Evolutionary conservation across 2,329 filamentous ascomycete species (phyloP).

Genomic region (Tolypocladium inflatum): DNA sequence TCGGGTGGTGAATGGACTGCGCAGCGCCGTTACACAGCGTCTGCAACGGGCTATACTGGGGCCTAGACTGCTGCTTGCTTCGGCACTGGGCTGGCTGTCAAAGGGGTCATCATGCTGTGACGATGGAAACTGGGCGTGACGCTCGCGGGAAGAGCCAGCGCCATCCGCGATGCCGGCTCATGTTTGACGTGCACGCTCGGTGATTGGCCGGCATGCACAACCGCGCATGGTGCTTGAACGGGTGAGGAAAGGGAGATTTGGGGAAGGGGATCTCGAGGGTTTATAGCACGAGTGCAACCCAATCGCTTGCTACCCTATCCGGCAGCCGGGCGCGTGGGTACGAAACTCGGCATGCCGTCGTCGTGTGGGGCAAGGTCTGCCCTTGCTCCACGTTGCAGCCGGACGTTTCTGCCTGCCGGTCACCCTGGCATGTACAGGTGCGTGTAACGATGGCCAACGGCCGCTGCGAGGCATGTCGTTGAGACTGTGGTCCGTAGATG

Average conservation of each 20-base stretch:
- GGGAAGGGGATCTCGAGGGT: neutral
- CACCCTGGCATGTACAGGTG: neutral
- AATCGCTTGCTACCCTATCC: neutral
- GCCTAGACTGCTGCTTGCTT: neutral
- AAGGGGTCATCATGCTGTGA: neutral
- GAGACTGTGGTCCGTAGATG: neutral
- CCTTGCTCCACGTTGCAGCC: neutral
- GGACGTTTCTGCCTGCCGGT: neutral
- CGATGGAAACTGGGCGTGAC: neutral
- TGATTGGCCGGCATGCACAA: neutral
- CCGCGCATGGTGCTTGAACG: neutral
- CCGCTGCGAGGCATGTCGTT: neutral
- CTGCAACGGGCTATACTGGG: conserved; percentile 3
- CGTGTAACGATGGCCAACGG: neutral
- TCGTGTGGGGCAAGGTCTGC: neutral
- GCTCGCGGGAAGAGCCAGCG: neutral
- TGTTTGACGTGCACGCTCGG: neutral
- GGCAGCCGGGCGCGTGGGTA: neutral
- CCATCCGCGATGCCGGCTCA: neutral
- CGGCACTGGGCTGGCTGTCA: neutral
- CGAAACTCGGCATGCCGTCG: neutral
- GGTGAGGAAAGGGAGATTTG: neutral
- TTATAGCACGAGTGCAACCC: neutral
- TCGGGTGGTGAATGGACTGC: conserved; percentile 3
- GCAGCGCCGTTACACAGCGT: conserved; percentile 3